Percentiles rank a stretch among this genome's conserved stretches.
Evolutionary conservation across 2,329 filamentous ascomycete genomes (phyloP).

Genomic region (Parastagonospora nodorum): DNA sequence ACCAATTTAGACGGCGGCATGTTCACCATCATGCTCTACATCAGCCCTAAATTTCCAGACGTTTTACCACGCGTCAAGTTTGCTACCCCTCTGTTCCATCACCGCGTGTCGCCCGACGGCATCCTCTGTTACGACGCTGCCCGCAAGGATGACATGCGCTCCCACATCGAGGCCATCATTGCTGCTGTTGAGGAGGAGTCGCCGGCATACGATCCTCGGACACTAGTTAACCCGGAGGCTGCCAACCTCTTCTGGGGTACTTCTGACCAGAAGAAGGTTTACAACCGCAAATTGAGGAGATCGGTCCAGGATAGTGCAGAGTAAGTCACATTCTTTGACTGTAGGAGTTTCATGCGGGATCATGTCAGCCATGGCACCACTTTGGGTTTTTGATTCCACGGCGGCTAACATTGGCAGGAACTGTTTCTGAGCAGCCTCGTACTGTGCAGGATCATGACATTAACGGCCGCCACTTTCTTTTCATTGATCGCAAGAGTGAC

Average conservation of each 20-base stretch:
- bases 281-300: constrained; percentile 79
- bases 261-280: constrained; percentile 77
- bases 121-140: constrained; percentile 76
- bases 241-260: constrained; percentile 86
- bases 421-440: constrained; percentile 21
- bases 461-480: constrained; percentile 20
- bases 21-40: constrained; percentile 77
- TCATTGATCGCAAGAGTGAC: constrained; percentile 21
- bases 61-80: constrained; percentile 86
- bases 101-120: constrained; percentile 79
- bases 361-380: background rate
- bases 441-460: constrained; percentile 7
- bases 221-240: constrained; percentile 83
- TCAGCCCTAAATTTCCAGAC: constrained; percentile 85
- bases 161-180: constrained; percentile 84
- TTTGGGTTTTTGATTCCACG: background rate
- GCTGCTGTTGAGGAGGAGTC: constrained; percentile 83
- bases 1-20: constrained; percentile 89
- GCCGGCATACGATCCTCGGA: constrained; percentile 87
- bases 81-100: constrained; percentile 83
- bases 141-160: constrained; percentile 75
- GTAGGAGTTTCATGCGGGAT: background rate
- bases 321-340: constrained; percentile 29
- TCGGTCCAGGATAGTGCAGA: constrained; percentile 67
- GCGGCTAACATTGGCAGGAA: constrained; percentile 16